Base-by-base conservation (phyloP, 73 alveolate species). In the Halteria grandinella region DNA sequence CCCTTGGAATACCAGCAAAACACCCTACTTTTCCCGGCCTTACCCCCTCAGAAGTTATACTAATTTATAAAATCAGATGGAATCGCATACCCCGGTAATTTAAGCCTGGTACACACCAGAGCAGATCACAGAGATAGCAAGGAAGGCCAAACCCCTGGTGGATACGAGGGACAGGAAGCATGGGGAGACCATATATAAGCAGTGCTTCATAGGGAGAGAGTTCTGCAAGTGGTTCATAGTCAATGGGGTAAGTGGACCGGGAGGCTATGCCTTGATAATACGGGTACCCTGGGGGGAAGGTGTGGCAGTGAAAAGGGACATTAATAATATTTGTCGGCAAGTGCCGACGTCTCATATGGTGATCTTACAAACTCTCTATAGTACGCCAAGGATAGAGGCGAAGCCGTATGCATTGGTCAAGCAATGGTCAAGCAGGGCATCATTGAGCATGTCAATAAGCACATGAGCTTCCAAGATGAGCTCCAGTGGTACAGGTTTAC, bases 201-300 rank as follows among this genome's bases (percentile, higher is more conserved):
- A 43, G 28, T 83, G 92, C 63, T 83, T 83, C 54, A 72, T 59
- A 1, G 92, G 92, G 0, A 58, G 75, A 41, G 92, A 74, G 14
- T 28, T 60, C 11, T 71, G 54, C 23, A 62, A 57, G 11, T 83
- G 76, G 76, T 20, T 83, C 0, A 14, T 75, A 1, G 45, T 37
- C 10, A 74, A 59, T 36, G 69, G 63, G 27, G 75, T 80, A 75
- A 53, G 33, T 21, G 32, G 59, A n/a, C n/a, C n/a, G n/a, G n/a
- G n/a, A n/a, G n/a, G n/a, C n/a, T n/a, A n/a, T n/a, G n/a, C n/a
- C n/a, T n/a, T n/a, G n/a, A n/a, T n/a, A n/a, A n/a, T n/a, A n/a
- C n/a, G n/a, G n/a, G n/a, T n/a, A n/a, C n/a, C n/a, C n/a, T n/a
- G n/a, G n/a, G n/a, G n/a, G n/a, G n/a, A n/a, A n/a, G n/a, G n/a